A percentile compares a stretch with the other conserved stretches of the same genome.
These are phyloP conservation scores for Phytophthora niederhauseri DNA, from an alignment of 352 stramenopile species.

Conservation along the genomic window DNA sequence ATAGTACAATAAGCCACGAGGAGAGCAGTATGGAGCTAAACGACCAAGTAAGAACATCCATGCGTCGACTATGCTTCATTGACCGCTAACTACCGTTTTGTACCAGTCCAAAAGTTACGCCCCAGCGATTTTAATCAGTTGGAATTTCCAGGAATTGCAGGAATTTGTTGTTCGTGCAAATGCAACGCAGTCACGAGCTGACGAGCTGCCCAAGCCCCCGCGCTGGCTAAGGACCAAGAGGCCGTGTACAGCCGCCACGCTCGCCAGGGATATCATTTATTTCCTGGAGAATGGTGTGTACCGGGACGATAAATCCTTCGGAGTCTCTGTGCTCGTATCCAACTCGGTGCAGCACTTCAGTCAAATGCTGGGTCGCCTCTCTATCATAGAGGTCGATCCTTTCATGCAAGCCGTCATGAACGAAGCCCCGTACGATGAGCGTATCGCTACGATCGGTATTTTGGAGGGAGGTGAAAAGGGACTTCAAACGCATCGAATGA, in stretches of 20 bases:
- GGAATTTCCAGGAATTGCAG: neutral
- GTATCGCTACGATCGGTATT: neutral
- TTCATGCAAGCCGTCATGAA: neutral
- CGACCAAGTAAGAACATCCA: neutral
- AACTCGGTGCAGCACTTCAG: neutral
- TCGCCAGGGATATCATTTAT: neutral
- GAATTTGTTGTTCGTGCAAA: neutral
- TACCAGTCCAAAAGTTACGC: neutral
- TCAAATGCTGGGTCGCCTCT: neutral
- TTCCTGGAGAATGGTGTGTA: neutral
- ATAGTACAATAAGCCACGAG: neutral
- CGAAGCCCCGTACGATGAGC: neutral
- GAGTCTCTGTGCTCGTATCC: neutral
- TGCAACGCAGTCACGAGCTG: neutral
- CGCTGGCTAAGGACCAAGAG: neutral
- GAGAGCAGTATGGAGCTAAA: neutral
- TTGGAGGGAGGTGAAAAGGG: neutral
- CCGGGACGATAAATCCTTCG: neutral
- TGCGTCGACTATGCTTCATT: neutral
- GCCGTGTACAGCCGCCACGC: too few species aligned
- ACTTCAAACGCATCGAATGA: neutral
- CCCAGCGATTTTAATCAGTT: neutral
- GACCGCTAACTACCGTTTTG: neutral
- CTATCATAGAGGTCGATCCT: neutral
- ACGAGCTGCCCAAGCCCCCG: neutral